Evolutionary conservation across 2,329 filamentous ascomycete species (phyloP).

Genomic region (Trichoderma pleuroti): DNA sequence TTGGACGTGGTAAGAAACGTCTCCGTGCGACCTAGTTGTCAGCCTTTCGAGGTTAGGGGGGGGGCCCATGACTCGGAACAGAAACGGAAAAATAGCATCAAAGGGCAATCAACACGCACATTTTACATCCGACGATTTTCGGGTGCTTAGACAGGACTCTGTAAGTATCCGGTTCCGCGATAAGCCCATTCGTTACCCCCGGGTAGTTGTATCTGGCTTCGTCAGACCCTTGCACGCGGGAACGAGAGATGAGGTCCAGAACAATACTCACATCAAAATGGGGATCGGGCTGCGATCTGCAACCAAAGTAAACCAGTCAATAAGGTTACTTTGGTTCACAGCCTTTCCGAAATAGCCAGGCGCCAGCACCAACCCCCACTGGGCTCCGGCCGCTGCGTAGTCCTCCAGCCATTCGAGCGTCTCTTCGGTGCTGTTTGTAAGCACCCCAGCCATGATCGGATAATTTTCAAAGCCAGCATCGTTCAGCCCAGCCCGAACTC

Average conservation of each 20-base stretch:
- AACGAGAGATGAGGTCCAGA: conserved; percentile 1
- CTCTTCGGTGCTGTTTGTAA: conserved; percentile 60
- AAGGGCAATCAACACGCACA: conserved; percentile 29
- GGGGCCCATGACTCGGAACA: background rate
- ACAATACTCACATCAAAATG: conserved; percentile 50
- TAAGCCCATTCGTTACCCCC: conserved; percentile 63
- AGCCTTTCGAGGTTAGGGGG: background rate
- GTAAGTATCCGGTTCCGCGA: conserved; percentile 56
- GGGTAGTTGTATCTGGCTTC: conserved; percentile 59
- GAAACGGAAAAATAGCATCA: background rate
- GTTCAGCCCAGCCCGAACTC: conserved; percentile 53
- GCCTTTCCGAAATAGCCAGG: conserved; percentile 58
- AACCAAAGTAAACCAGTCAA: conserved; percentile 56
- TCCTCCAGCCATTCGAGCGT: conserved; percentile 55
- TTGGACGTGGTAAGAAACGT: conserved; percentile 61
- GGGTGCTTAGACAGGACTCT: conserved; percentile 55
- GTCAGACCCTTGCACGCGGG: background rate
- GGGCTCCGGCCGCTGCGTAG: conserved; percentile 54
- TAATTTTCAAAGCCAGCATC: conserved; percentile 55
- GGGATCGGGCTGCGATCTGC: conserved; percentile 56
- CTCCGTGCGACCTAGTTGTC: conserved; percentile 51
- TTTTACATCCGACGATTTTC: conserved; percentile 67
- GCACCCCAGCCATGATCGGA: conserved; percentile 59
- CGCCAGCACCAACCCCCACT: conserved; percentile 57
- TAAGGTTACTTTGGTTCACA: conserved; percentile 53